phyloP scores from a whole-genome alignment of 2,329 filamentous ascomycete species.

The Diplocarpon rosae region DNA sequence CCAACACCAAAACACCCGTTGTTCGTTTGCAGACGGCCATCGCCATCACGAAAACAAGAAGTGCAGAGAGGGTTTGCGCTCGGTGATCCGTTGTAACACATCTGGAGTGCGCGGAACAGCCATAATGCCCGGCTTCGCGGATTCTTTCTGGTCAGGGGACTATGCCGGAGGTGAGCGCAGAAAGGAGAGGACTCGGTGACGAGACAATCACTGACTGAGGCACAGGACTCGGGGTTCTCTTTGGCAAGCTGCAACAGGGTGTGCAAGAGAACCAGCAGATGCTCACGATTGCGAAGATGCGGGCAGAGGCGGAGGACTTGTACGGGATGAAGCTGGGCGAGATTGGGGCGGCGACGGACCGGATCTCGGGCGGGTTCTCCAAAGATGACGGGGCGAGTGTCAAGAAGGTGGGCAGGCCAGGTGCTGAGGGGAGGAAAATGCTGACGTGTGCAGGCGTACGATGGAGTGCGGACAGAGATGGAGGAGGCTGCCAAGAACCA shows the following conservation, averaged over 20 bases:
- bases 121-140: conserved; percentile 78
- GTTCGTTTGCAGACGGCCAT: conserved; percentile 7
- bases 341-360: conserved; percentile 74
- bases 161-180: conserved; percentile 69
- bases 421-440: neutral
- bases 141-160: conserved; percentile 96
- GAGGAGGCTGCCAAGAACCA: conserved; percentile 80
- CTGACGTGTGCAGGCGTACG: conserved; percentile 59
- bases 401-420: conserved; percentile 65
- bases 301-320: conserved; percentile 86
- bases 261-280: conserved; percentile 92
- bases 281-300: conserved; percentile 80
- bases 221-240: conserved; percentile 77
- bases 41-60: neutral
- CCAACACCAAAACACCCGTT: conserved; percentile 1
- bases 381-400: conserved; percentile 93
- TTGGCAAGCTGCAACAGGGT: conserved; percentile 93
- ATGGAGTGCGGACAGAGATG: conserved; percentile 89
- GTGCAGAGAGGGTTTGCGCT: neutral
- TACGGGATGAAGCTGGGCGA: conserved; percentile 74
- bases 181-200: neutral
- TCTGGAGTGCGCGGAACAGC: neutral
- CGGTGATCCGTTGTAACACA: neutral
- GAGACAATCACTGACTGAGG: conserved; percentile 10
- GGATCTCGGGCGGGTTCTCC: conserved; percentile 70